Conservation (phyloP, 169 alveolate species). For the Condylostoma magnum region DNA sequence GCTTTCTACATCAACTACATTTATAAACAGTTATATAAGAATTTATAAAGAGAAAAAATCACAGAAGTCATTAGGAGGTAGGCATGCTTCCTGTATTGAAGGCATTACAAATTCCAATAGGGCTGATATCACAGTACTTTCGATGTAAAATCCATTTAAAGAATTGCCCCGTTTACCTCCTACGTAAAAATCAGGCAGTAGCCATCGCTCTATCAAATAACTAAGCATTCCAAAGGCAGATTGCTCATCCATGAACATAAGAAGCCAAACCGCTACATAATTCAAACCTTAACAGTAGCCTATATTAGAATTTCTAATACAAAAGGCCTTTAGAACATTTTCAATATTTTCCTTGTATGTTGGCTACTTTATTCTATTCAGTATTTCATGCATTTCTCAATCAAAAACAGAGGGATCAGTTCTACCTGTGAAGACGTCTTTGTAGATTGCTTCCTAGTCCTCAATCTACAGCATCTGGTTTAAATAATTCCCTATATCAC, state of each 20-base stretch:
- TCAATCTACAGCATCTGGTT: not conserved
- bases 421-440: conserved; percentile 23
- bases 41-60: conserved; percentile 25
- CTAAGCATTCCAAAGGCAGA: conserved; percentile 19
- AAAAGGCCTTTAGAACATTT: conserved; percentile 10
- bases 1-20: conserved; percentile 17
- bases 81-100: not conserved
- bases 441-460: conserved; percentile 9
- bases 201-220: conserved; percentile 14
- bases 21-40: conserved; percentile 11
- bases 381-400: conserved; percentile 12
- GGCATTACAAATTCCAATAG: not conserved
- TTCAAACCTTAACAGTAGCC: conserved; percentile 30
- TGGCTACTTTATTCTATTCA: not conserved
- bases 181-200: conserved; percentile 27
- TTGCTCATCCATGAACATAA: conserved; percentile 5
- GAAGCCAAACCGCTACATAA: conserved; percentile 19
- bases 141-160: conserved; percentile 28
- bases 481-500: not conserved
- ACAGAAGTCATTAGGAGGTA: conserved; percentile 5
- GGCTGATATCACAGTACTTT: conserved; percentile 2
- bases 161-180: conserved; percentile 20
- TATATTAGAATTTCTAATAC: conserved; percentile 3
- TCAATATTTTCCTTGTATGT: conserved; percentile 9
- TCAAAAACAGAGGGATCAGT: conserved; percentile 24